Evolutionary conservation across 495 filamentous ascomycete genomes (phyloP).

Genomic region (Neohortaea acidophila): DNA sequence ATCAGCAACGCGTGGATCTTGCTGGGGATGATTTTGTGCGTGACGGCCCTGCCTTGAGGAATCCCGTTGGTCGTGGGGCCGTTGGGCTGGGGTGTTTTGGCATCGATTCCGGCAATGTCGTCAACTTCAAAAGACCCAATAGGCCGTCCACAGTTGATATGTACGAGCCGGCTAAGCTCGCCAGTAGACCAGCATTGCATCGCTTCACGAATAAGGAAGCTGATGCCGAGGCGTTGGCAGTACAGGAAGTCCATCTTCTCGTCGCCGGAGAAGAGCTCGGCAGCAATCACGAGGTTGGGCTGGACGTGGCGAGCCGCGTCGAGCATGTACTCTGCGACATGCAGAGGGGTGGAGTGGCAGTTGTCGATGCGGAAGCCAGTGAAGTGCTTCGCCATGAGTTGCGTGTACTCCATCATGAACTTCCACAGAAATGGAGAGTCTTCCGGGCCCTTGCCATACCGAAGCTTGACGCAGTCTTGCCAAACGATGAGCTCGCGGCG

Average conservation of each 20-base stretch:
- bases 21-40: conserved; percentile 59
- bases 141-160: conserved; percentile 83
- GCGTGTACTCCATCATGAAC: conserved; percentile 84
- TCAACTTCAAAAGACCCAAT: conserved; percentile 94
- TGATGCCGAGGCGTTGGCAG: conserved; percentile 78
- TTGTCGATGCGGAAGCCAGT: conserved; percentile 95
- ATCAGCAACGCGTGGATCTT: conserved; percentile 92
- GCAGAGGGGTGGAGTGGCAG: conserved; percentile 89
- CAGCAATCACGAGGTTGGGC: conserved; percentile 79
- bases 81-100: conserved; percentile 25
- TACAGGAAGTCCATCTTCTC: conserved; percentile 94
- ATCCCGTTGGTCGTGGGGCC: conserved; percentile 26
- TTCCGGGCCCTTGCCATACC: conserved; percentile 65
- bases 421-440: conserved; percentile 94
- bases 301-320: conserved; percentile 81
- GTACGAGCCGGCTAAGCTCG: conserved; percentile 80
- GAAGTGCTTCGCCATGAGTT: conserved; percentile 90
- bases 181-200: conserved; percentile 97
- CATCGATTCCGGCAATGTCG: conserved; percentile 27
- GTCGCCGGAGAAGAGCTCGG: conserved; percentile 91
- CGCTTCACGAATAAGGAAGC: conserved; percentile 81
- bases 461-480: conserved; percentile 95
- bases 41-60: conserved; percentile 37
- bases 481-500: conserved; percentile 92
- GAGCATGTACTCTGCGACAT: conserved; percentile 83